Percentiles rank a stretch among this genome's conserved stretches.
Evolutionary conservation across 495 filamentous ascomycete species (phyloP).

Genomic region (Cairneyella variabilis): DNA sequence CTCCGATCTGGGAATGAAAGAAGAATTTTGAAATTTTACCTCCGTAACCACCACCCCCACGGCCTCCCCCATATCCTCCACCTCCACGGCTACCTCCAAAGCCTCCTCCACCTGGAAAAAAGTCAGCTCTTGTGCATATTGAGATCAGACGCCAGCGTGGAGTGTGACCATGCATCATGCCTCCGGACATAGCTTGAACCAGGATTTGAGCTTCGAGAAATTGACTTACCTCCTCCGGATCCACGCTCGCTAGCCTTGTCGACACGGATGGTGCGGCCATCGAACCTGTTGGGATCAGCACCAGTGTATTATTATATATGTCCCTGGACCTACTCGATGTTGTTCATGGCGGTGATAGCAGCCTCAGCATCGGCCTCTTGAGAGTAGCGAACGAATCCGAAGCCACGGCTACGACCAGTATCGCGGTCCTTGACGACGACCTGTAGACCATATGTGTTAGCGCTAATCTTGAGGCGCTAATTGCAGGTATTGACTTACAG

Average conservation of each 20-base stretch:
- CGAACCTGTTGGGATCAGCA: constrained; percentile 61
- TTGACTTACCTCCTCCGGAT: constrained; percentile 51
- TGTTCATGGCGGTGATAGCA: constrained; percentile 85
- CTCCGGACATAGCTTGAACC: too few species aligned
- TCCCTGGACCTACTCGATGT: constrained; percentile 70
- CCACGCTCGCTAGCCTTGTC: constrained; percentile 89
- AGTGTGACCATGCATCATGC: too few species aligned
- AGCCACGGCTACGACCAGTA: constrained; percentile 91
- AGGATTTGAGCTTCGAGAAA: too few species aligned
- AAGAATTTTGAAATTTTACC: too few species aligned
- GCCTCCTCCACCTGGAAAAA: constrained; percentile 46
- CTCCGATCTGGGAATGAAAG: too few species aligned
- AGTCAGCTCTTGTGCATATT: too few species aligned
- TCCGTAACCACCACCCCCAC: constrained; percentile 17
- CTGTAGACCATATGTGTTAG: constrained; percentile 40
- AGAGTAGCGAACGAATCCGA: constrained; percentile 90
- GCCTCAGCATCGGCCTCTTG: constrained; percentile 77
- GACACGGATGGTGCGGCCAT: constrained; percentile 92
- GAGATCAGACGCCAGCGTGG: too few species aligned
- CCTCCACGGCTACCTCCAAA: constrained; percentile 32
- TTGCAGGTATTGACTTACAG: constrained; percentile 55
- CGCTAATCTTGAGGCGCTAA: neutral
- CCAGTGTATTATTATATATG: neutral
- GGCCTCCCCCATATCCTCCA: constrained; percentile 13
- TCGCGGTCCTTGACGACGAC: constrained; percentile 97